phyloP scores from a whole-genome alignment of 805 yeast species.

The Myxozyma melibiosi region DNA sequence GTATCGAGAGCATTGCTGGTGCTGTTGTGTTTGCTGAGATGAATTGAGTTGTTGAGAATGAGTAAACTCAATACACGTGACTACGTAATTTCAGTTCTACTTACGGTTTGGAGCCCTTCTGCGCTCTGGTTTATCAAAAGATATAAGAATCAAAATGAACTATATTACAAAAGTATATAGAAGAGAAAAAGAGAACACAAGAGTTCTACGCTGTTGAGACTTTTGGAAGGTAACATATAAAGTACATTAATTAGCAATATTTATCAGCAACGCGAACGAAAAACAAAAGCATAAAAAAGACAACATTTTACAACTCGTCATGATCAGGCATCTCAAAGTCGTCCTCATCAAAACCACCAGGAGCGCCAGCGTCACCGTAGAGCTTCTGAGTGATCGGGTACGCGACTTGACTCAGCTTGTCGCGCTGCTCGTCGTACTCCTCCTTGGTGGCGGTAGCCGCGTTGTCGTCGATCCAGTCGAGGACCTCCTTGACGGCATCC shows the following conservation, averaged over 20 bases:
- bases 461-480: constrained; percentile 87
- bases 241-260: too few species aligned
- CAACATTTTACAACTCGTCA: constrained; percentile 52
- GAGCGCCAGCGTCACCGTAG: constrained; percentile 59
- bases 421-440: constrained; percentile 91
- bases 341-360: constrained; percentile 53
- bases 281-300: background rate
- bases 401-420: constrained; percentile 75
- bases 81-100: too few species aligned
- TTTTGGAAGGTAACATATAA: background rate
- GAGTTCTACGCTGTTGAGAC: background rate
- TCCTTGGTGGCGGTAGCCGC: constrained; percentile 85
- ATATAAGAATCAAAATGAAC: background rate
- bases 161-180: background rate
- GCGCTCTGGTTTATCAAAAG: too few species aligned
- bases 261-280: background rate
- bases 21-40: background rate
- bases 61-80: too few species aligned
- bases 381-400: constrained; percentile 91
- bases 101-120: too few species aligned
- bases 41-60: background rate
- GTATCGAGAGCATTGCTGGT: background rate
- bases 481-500: constrained; percentile 84
- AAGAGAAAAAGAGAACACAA: background rate
- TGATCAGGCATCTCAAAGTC: constrained; percentile 67